These are phyloP conservation scores for Rhizopogon vinicolor DNA, from an alignment of 768 basidiomycete genomes.

Conservation along the genomic window DNA sequence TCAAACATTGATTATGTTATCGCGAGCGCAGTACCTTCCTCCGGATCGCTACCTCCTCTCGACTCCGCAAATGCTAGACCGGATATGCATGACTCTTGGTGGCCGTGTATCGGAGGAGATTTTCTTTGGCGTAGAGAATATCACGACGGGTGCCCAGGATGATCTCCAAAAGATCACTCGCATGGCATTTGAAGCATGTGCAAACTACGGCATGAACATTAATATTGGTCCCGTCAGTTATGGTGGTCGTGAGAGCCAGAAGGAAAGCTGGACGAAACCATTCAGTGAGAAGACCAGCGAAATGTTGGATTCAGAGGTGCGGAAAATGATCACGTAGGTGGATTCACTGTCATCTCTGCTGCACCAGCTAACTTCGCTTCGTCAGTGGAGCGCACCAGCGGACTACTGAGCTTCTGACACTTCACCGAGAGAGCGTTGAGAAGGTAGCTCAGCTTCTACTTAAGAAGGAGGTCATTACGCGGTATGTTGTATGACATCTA, in stretches of 20 bases:
- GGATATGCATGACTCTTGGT: conserved; percentile 98
- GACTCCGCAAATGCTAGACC: conserved; percentile 89
- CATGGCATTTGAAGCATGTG: conserved; percentile 95
- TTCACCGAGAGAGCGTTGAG: conserved; percentile 85
- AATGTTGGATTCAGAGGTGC: conserved; percentile 86
- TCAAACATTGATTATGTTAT: conserved; percentile 6
- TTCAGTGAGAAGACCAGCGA: conserved; percentile 98
- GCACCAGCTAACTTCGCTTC: conserved; percentile 7
- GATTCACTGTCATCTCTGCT: conserved; percentile 4
- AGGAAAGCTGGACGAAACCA: conserved; percentile 92
- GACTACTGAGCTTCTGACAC: conserved; percentile 74
- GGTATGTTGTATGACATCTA: conserved; percentile 42
- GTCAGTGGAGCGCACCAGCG: conserved; percentile 71
- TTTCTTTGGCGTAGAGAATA: conserved; percentile 87
- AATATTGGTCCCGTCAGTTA: conserved; percentile 96
- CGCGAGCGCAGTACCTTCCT: conserved; percentile 69
- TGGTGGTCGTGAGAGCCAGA: conserved; percentile 79
- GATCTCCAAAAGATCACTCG: conserved; percentile 97
- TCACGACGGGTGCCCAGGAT: conserved; percentile 98
- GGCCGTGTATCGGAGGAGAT: conserved; percentile 98
- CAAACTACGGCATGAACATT: conserved; percentile 96
- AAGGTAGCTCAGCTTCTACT: conserved; percentile 87
- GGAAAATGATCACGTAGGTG: conserved; percentile 87
- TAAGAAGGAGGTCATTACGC: conserved; percentile 94
- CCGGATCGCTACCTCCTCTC: conserved; percentile 95